These are phyloP conservation scores for Aspergillus arachidicola DNA, from an alignment of 2,329 filamentous ascomycete genomes.

Conservation along the genomic window DNA sequence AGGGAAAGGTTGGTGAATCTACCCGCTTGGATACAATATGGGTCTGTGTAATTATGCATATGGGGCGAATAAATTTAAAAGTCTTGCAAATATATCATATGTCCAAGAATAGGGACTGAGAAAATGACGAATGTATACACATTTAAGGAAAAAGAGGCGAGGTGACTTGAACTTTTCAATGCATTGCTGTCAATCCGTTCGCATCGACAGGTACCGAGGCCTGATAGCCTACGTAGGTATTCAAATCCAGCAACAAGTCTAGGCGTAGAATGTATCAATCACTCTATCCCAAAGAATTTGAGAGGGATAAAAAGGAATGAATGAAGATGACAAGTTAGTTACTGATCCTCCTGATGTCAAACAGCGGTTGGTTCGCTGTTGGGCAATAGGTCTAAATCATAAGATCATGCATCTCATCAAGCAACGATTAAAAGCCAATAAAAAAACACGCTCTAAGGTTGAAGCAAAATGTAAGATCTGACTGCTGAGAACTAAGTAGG, in stretches of 20 bases:
- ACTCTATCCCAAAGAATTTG: background rate
- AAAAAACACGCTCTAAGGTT: conserved; percentile 11
- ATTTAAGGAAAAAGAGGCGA: background rate
- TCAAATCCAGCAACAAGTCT: background rate
- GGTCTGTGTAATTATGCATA: background rate
- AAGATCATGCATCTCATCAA: conserved; percentile 23
- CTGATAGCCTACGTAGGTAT: background rate
- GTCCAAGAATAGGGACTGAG: background rate
- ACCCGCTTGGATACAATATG: background rate
- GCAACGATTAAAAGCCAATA: conserved; percentile 11
- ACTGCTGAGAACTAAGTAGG: conserved; percentile 15
- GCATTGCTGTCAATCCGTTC: background rate
- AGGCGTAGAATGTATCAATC: conserved; percentile 5
- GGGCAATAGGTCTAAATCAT: conserved; percentile 13
- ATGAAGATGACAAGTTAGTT: conserved; percentile 8
- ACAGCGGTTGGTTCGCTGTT: conserved; percentile 1
- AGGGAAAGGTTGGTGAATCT: background rate
- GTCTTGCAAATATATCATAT: background rate
- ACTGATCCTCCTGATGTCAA: conserved; percentile 2
- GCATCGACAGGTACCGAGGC: background rate
- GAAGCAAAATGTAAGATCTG: conserved; percentile 11
- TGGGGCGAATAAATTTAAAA: background rate
- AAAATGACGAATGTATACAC: background rate
- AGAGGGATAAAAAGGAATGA: conserved; percentile 3
- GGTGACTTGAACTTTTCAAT: background rate